phyloP scores from a whole-genome alignment of 208 protist genomes.

The Vickermania ingenoplastis region DNA sequence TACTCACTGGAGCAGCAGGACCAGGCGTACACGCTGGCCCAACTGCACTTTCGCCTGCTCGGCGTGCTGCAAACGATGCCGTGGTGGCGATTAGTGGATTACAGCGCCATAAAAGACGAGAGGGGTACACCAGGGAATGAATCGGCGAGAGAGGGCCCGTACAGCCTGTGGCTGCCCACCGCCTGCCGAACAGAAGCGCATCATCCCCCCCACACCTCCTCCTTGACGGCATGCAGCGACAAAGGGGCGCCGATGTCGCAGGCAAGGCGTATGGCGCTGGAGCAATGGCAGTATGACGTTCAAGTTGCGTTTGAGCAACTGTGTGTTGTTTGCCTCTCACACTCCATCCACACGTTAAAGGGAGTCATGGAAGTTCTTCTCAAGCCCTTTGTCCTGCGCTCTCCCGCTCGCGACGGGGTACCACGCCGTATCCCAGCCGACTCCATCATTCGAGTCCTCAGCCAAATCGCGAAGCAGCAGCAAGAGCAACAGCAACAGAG shows the following conservation, averaged over 20 bases:
- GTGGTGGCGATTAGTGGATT: conserved; percentile 72
- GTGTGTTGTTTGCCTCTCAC: conserved; percentile 47
- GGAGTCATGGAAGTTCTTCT: conserved; percentile 68
- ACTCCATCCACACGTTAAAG: conserved; percentile 48
- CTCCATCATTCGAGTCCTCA: conserved; percentile 63
- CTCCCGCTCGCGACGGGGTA: conserved; percentile 44
- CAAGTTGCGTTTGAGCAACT: conserved; percentile 70
- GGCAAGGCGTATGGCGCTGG: neutral
- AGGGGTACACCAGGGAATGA: neutral
- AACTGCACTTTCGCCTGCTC: conserved; percentile 17
- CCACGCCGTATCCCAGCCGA: conserved; percentile 43
- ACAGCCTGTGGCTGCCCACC: neutral
- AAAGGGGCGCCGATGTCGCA: neutral
- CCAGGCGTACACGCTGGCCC: neutral
- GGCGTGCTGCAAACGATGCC: conserved; percentile 71
- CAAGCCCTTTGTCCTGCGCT: conserved; percentile 50
- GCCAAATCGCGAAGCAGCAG: conserved; percentile 22
- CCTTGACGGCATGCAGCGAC: neutral
- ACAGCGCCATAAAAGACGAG: conserved; percentile 9
- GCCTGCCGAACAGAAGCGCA: no score
- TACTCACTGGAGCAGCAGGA: neutral
- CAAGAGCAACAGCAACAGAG: conserved; percentile 1
- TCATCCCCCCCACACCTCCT: neutral
- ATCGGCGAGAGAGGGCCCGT: neutral
- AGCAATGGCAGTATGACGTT: conserved; percentile 43